A percentile compares a stretch with the other conserved stretches of the same genome.
phyloP scores from a whole-genome alignment of 2,329 filamentous ascomycete species.

The Trichoderma koningii region DNA sequence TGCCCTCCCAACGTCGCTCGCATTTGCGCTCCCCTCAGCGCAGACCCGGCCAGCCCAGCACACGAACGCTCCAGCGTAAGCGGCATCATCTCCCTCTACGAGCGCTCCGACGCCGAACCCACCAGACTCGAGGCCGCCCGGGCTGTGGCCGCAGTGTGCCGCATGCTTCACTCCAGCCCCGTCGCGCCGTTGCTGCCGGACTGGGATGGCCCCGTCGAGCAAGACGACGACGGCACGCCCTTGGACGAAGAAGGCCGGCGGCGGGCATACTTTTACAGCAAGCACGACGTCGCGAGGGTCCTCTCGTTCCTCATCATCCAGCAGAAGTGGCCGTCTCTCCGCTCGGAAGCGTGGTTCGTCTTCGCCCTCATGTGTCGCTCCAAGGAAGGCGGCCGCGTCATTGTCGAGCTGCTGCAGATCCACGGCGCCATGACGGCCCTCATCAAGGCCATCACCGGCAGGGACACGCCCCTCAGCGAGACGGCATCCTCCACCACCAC shows the following conservation, averaged over 20 bases:
- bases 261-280: slow-evolving; percentile 48
- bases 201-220: slow-evolving; percentile 39
- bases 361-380: slow-evolving; percentile 61
- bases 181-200: slow-evolving; percentile 39
- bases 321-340: slow-evolving; percentile 59
- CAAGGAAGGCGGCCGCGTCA: slow-evolving; percentile 50
- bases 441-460: slow-evolving; percentile 52
- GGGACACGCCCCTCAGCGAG: slow-evolving; percentile 32
- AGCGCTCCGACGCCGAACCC: slow-evolving; percentile 48
- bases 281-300: slow-evolving; percentile 41
- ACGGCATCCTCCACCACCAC: slow-evolving; percentile 15
- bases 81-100: slow-evolving; percentile 44
- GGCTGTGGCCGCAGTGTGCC: slow-evolving; percentile 54
- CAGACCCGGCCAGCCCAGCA: slow-evolving; percentile 35
- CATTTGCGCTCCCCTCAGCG: slow-evolving; percentile 48
- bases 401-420: slow-evolving; percentile 47
- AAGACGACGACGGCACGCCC: neutral
- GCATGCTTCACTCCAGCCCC: slow-evolving; percentile 53
- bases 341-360: slow-evolving; percentile 64
- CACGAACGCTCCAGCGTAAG: slow-evolving; percentile 41
- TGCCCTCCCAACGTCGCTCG: slow-evolving; percentile 54
- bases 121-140: slow-evolving; percentile 63
- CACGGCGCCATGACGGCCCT: slow-evolving; percentile 49
- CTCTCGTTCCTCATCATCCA: slow-evolving; percentile 59
- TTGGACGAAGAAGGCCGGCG: slow-evolving; percentile 30